These are phyloP conservation scores for Beauveria pseudobassiana DNA, from an alignment of 2,329 filamentous ascomycete genomes.

Conservation along the genomic window DNA sequence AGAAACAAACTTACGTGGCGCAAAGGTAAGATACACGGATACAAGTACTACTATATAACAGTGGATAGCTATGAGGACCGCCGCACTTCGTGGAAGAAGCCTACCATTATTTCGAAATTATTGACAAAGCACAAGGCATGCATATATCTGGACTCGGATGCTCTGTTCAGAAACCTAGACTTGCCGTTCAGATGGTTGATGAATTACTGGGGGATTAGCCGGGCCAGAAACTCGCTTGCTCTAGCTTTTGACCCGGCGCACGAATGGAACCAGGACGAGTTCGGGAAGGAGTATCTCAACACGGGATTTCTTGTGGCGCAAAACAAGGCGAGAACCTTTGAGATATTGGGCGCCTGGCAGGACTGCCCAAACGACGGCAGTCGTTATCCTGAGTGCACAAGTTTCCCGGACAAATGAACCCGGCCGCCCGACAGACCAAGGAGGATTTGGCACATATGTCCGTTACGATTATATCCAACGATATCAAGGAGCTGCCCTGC, in stretches of 20 bases:
- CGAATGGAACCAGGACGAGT: conserved; percentile 32
- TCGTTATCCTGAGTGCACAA: conserved; percentile 30
- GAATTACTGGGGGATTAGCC: conserved; percentile 38
- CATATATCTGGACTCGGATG: conserved; percentile 38
- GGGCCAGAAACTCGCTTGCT: conserved; percentile 32
- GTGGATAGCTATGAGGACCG: conserved; percentile 31
- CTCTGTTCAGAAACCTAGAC: conserved; percentile 35
- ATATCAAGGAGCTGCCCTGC: conserved; percentile 33
- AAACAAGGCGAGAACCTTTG: conserved; percentile 39
- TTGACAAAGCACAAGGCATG: conserved; percentile 36
- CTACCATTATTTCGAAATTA: conserved; percentile 33
- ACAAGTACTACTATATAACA: conserved; percentile 39
- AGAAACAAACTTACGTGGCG: background rate
- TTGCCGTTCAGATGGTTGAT: conserved; percentile 40
- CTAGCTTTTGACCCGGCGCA: conserved; percentile 32
- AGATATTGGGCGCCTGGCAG: conserved; percentile 42
- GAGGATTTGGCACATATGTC: conserved; percentile 36
- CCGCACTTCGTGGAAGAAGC: conserved; percentile 40
- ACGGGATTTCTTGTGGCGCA: conserved; percentile 48
- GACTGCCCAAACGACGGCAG: conserved; percentile 32
- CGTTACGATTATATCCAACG: conserved; percentile 33
- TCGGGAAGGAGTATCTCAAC: conserved; percentile 37
- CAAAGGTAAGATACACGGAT: conserved; percentile 36
- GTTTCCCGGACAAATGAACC: conserved; percentile 28
- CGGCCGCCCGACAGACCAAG: conserved; percentile 34